A percentile compares a stretch with the other conserved stretches of the same genome.
Evolutionary conservation across 495 filamentous ascomycete genomes (phyloP).

Genomic region (Penicillium nucicola): DNA sequence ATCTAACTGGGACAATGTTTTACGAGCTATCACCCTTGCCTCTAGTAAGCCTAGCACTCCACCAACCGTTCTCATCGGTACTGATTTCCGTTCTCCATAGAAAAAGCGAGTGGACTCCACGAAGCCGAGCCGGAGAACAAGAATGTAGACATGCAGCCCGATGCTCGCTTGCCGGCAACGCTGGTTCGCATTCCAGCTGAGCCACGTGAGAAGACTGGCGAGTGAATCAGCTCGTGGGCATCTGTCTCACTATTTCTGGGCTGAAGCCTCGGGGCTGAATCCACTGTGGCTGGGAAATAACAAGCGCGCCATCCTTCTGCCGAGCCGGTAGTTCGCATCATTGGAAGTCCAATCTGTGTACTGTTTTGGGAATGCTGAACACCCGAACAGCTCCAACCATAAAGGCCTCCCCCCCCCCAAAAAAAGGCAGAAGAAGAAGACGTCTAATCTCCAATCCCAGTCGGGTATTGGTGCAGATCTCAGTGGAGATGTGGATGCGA

Average conservation of each 20-base stretch:
- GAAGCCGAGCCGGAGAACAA: conserved; percentile 8
- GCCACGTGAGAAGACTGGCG: conserved; percentile 16
- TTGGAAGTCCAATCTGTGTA: too few relatives aligned
- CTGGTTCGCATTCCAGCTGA: conserved; percentile 41
- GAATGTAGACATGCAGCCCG: conserved; percentile 7
- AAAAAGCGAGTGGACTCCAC: conserved; percentile 21
- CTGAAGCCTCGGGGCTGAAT: neutral
- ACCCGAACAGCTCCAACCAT: too few relatives aligned
- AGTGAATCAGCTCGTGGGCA: conserved; percentile 12
- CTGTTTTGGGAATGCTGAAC: neutral
- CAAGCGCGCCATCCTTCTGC: neutral
- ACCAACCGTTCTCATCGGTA: conserved; percentile 1
- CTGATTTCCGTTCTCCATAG: conserved; percentile 9
- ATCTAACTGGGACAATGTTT: conserved; percentile 93
- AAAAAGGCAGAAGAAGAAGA: neutral
- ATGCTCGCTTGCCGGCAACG: conserved; percentile 31
- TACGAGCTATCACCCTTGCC: conserved; percentile 91
- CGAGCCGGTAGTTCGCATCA: too few relatives aligned
- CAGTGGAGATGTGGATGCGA: too few relatives aligned
- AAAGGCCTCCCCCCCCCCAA: too few relatives aligned
- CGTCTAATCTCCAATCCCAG: neutral
- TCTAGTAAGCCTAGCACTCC: conserved; percentile 62
- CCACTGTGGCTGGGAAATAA: neutral
- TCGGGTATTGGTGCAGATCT: neutral
- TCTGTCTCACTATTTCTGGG: neutral